Conservation (phyloP, 2,329 filamentous ascomycete species). For the Claviceps purpurea region DNA sequence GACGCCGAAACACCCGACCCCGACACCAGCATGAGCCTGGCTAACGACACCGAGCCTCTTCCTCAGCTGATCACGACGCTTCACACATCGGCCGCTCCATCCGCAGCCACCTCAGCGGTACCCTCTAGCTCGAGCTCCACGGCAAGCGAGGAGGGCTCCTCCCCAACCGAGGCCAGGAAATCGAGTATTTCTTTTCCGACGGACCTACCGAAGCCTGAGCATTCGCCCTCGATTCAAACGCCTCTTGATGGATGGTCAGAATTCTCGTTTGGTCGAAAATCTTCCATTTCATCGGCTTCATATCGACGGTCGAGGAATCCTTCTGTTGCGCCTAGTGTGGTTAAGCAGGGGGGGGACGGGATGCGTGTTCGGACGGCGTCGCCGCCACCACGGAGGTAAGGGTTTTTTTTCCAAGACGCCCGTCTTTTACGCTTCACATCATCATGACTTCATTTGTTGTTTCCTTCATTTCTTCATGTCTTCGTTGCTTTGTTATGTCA, state of each 20-base stretch:
- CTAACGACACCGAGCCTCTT: neutral
- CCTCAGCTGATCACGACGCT: neutral
- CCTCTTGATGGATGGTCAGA: conserved; percentile 4
- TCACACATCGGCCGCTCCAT: neutral
- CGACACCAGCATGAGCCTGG: neutral
- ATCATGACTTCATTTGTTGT: no score
- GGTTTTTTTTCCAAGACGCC: neutral
- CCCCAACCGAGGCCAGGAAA: conserved; percentile 18
- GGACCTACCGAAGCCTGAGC: conserved; percentile 18
- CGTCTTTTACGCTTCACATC: no score
- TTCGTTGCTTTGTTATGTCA: no score
- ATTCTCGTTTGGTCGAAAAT: conserved; percentile 6
- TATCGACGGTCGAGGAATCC: conserved; percentile 2
- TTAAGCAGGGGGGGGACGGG: conserved; percentile 1
- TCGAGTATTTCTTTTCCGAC: conserved; percentile 22
- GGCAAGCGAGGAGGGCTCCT: conserved; percentile 10
- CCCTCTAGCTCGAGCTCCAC: conserved; percentile 12
- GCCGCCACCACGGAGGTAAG: conserved; percentile 6
- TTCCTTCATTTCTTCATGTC: no score
- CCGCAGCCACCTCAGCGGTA: neutral
- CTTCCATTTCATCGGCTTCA: conserved; percentile 5
- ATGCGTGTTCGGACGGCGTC: conserved; percentile 2
- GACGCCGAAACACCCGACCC: neutral
- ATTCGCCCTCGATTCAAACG: conserved; percentile 4
- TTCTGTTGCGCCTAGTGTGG: neutral